Evolutionary conservation across 177 flowering plant genomes (phyloP), one percentile per base, ranked within the genome.

Genomic region (Vitis hybrid): DNA sequence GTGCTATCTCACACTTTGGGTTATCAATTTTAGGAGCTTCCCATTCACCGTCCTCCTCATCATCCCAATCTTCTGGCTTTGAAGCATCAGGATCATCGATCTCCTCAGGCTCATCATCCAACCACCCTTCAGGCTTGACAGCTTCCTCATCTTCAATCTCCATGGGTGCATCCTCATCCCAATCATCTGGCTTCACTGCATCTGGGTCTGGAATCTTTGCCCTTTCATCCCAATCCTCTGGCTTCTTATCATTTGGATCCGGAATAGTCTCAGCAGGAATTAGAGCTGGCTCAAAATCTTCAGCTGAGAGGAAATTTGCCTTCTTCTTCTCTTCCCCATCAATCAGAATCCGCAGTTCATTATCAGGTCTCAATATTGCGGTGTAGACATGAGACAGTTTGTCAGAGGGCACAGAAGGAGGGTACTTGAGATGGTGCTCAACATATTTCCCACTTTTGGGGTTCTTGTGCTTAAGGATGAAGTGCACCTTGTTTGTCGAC

Each of bases 141-240:
- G 90, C 88, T 50, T 86, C 90, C 71, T 80, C 92, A 78, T 88
- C 92, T 81, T 78, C 85, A 59, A 88, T 86, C 71, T 88, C 92
- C 87, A 88, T 72, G 10, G 92, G 92, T 31, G 88, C 90, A 82
- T 85, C 87, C 74, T 88, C 92, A 75, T 88, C 88, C 92, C 92
- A 88, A 50, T 88, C 92, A 22, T 86, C 90, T 20, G 92, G 92
- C 68, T 88, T 88, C 2, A 76, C 83, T 45, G 88, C 92, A 62
- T 74, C 76, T 26, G 87, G 85, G 78, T 88, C 92, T 10, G 90
- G 84, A 59, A 88, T 88, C 55, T 85, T 83, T 1, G 80, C 86
- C 69, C 90, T 79, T 76, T 88, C 92, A 77, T 88, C 92, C 92
- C 92, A 88, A 61, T 88, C 92, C 77, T 86, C 90, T 50, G 92